Evolutionary conservation across 495 filamentous ascomycete genomes (phyloP).

Genomic region (Arthonia radiata): DNA sequence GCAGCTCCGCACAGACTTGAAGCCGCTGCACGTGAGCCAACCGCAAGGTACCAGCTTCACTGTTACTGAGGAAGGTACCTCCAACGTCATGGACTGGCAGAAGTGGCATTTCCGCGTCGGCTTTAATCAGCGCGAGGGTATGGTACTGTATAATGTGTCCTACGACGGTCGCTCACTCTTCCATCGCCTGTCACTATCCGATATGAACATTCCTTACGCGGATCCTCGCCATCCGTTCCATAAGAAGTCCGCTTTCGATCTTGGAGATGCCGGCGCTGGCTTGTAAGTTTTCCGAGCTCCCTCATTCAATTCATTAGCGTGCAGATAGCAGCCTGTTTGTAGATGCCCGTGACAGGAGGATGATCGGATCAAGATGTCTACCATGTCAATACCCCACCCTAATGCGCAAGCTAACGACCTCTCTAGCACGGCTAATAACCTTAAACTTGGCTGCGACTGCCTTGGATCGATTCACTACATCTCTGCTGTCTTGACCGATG

Average conservation of each 20-base stretch:
- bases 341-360: too few species aligned
- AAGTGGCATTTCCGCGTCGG: constrained; percentile 50
- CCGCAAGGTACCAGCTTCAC: constrained; percentile 53
- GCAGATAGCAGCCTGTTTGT: too few species aligned
- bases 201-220: constrained; percentile 43
- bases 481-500: constrained; percentile 25
- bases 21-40: constrained; percentile 52
- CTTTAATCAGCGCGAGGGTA: constrained; percentile 49
- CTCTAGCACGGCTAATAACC: constrained; percentile 55
- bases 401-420: too few species aligned
- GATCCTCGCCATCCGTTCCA: constrained; percentile 43
- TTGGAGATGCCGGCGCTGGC: constrained; percentile 42
- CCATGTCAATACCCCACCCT: too few species aligned
- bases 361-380: too few species aligned
- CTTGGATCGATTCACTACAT: constrained; percentile 58
- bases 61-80: constrained; percentile 19
- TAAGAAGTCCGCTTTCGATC: constrained; percentile 48
- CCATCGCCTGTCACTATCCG: constrained; percentile 44
- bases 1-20: constrained; percentile 40
- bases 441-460: constrained; percentile 44
- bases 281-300: too few species aligned
- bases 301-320: too few species aligned
- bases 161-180: constrained; percentile 45
- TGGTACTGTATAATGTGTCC: constrained; percentile 43
- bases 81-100: constrained; percentile 37